Evolutionary conservation across 1,139 yeast genomes (phyloP).

Genomic region (Taiozyma sp.): DNA sequence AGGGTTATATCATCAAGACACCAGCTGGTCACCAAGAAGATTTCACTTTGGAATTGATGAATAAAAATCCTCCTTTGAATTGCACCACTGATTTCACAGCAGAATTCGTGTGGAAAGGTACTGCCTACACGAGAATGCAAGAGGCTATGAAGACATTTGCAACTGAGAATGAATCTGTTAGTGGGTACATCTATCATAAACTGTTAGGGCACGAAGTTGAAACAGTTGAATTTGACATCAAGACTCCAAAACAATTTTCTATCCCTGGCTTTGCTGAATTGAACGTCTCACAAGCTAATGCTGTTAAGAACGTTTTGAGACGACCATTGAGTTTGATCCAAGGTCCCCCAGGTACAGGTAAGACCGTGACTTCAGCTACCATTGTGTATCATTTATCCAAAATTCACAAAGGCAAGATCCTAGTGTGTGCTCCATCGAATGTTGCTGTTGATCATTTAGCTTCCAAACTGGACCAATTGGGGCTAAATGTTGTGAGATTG

Average conservation of each 20-base stretch:
- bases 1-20: slow-evolving; percentile 66
- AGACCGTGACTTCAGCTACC: slow-evolving; percentile 90
- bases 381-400: slow-evolving; percentile 74
- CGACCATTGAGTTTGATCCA: slow-evolving; percentile 84
- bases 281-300: slow-evolving; percentile 75
- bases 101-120: slow-evolving; percentile 88
- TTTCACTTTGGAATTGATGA: slow-evolving; percentile 65
- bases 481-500: slow-evolving; percentile 72
- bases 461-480: slow-evolving; percentile 58
- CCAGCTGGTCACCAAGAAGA: slow-evolving; percentile 69
- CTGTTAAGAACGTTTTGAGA: slow-evolving; percentile 67
- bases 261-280: slow-evolving; percentile 65
- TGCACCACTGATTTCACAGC: slow-evolving; percentile 70
- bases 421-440: slow-evolving; percentile 95
- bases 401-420: slow-evolving; percentile 51
- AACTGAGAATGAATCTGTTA: slow-evolving; percentile 61
- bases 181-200: slow-evolving; percentile 75
- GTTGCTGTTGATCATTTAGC: slow-evolving; percentile 95
- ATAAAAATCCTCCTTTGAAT: slow-evolving; percentile 53
- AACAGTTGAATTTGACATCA: slow-evolving; percentile 55
- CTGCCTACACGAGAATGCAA: slow-evolving; percentile 82
- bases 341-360: slow-evolving; percentile 99
- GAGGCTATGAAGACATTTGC: slow-evolving; percentile 72
- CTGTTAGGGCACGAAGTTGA: slow-evolving; percentile 79
- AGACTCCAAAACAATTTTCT: slow-evolving; percentile 58